A percentile compares a stretch with the other conserved stretches of the same genome.
phyloP scores from a whole-genome alignment of 2,329 filamentous ascomycete genomes.

The Fusarium goolgardi region DNA sequence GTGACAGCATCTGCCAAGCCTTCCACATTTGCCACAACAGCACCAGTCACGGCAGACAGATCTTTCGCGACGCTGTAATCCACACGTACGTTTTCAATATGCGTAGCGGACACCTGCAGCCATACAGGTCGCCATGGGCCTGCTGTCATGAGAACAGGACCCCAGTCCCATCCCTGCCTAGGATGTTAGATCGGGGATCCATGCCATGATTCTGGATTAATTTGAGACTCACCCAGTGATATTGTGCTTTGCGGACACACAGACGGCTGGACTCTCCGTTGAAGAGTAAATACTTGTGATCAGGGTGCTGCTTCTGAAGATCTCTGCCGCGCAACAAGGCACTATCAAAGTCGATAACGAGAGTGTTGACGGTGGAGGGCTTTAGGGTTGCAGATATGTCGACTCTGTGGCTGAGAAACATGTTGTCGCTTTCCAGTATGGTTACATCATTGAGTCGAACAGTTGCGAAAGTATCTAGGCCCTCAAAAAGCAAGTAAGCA shows the following conservation, averaged over 20 bases:
- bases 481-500: conserved; percentile 3
- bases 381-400: not conserved
- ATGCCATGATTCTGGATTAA: too few relatives aligned
- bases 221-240: conserved; percentile 62
- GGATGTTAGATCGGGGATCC: too few relatives aligned
- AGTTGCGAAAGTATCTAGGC: conserved; percentile 9
- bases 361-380: not conserved
- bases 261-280: conserved; percentile 52
- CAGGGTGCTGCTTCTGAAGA: conserved; percentile 4
- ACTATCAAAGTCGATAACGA: conserved; percentile 1
- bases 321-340: not conserved
- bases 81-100: conserved; percentile 67
- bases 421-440: conserved; percentile 7
- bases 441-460: not conserved
- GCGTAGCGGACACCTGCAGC: conserved; percentile 60
- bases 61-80: conserved; percentile 3
- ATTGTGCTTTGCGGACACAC: conserved; percentile 69
- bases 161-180: conserved; percentile 73
- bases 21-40: too few relatives aligned
- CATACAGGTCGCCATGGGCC: conserved; percentile 75
- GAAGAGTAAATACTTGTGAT: conserved; percentile 8
- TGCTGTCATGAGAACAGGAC: conserved; percentile 69
- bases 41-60: too few relatives aligned
- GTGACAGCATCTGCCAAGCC: too few relatives aligned
- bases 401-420: conserved; percentile 13